Evolutionary conservation across 1,284 basidiomycete genomes (phyloP).

Genomic region (Cryptococcus wingfieldii): DNA sequence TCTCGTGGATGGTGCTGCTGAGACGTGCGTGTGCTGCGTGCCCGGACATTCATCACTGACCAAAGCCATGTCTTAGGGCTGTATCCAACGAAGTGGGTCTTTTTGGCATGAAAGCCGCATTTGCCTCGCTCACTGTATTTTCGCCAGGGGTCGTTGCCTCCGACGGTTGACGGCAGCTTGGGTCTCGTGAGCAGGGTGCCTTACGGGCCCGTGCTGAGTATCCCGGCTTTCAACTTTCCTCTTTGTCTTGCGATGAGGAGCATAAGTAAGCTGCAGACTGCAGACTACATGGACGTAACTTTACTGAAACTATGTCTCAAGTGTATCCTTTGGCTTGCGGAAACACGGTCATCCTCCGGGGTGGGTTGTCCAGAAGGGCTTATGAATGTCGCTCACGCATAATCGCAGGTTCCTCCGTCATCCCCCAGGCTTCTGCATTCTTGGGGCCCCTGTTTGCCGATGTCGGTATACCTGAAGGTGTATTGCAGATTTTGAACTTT

Average conservation of each 20-base stretch:
- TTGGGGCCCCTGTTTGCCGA: constrained; percentile 34
- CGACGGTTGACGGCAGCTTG: constrained; percentile 23
- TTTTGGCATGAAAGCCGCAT: not conserved
- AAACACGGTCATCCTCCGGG: constrained; percentile 32
- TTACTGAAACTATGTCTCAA: not conserved
- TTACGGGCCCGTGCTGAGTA: constrained; percentile 29
- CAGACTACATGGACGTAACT: too few species aligned
- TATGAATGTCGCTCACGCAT: not conserved
- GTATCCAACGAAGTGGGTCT: constrained; percentile 19
- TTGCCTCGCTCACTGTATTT: not conserved
- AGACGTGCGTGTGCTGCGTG: constrained; percentile 14
- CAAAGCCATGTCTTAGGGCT: constrained; percentile 10
- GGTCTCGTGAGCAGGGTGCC: constrained; percentile 27
- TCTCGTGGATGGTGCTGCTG: constrained; percentile 21
- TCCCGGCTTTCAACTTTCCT: constrained; percentile 37
- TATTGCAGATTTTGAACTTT: constrained; percentile 59
- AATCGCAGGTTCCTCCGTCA: constrained; percentile 20
- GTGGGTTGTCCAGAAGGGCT: constrained; percentile 8
- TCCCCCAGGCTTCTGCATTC: constrained; percentile 24
- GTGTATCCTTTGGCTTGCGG: constrained; percentile 36
- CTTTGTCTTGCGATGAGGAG: constrained; percentile 29
- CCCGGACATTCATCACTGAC: not conserved
- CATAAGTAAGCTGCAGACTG: constrained; percentile 16
- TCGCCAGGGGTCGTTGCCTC: constrained; percentile 24
- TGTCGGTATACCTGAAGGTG: constrained; percentile 61